phyloP scores from a whole-genome alignment of 345 rosid species.

The Pistacia integerrima region DNA sequence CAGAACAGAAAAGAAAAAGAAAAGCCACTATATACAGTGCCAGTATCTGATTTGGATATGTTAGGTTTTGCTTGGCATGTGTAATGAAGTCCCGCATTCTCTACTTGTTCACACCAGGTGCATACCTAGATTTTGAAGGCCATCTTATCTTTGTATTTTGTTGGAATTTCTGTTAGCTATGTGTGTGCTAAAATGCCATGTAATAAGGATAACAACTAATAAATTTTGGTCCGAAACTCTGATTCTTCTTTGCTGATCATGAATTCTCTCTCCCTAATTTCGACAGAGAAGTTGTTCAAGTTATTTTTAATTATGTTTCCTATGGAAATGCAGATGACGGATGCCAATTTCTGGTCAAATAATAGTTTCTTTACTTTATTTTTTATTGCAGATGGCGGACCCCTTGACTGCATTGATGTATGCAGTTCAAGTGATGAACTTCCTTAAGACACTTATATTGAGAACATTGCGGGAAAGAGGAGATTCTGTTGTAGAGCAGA shows the following conservation, averaged over 20 bases:
- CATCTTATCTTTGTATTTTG: not conserved
- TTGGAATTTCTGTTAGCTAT: not conserved
- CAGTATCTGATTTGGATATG: conserved; percentile 6
- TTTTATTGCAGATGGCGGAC: conserved; percentile 79
- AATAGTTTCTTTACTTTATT: not conserved
- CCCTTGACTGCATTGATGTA: conserved; percentile 94
- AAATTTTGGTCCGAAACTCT: not conserved
- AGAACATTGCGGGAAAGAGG: conserved; percentile 69
- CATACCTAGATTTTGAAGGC: not conserved
- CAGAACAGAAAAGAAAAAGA: too few species aligned
- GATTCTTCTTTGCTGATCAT: conserved; percentile 1
- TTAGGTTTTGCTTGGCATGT: not conserved
- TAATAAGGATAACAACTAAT: not conserved
- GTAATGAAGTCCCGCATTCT: not conserved
- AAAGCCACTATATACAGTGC: too few species aligned
- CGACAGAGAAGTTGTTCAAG: not conserved
- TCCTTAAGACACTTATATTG: conserved; percentile 74
- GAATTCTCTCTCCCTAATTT: not conserved
- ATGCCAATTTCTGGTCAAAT: not conserved
- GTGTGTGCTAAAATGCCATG: not conserved
- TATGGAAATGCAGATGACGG: not conserved
- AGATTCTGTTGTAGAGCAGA: conserved; percentile 51
- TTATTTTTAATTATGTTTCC: not conserved
- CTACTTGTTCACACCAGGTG: not conserved
- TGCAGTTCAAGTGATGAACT: conserved; percentile 97